These are phyloP conservation scores for Bryum argenteum DNA, from an alignment of 225 moss, liverwort and hornwort genomes.

Conservation along the genomic window DNA sequence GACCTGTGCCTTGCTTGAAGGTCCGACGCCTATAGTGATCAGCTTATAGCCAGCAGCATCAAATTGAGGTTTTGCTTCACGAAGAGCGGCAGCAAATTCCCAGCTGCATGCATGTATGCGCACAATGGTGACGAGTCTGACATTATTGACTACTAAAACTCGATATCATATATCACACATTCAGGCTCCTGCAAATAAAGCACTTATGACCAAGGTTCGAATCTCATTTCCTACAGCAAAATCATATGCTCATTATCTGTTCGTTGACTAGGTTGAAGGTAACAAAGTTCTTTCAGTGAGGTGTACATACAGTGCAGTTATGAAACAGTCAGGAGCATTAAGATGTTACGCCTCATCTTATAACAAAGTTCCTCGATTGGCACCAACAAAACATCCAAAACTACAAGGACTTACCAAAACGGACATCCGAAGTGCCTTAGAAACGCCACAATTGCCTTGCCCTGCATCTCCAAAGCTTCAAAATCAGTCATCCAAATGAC, in stretches of 20 bases:
- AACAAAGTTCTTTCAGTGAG: no score
- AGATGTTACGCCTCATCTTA: no score
- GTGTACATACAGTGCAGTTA: no score
- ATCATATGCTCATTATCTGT: no score
- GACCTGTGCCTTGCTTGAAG: constrained; percentile 55
- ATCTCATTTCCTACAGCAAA: no score
- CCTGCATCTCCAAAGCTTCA: constrained; percentile 38
- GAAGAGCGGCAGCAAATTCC: constrained; percentile 63
- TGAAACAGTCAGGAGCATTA: no score
- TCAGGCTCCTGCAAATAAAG: no score
- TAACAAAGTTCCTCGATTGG: background rate
- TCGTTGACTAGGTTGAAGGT: no score
- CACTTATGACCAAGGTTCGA: no score
- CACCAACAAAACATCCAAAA: constrained; percentile 12
- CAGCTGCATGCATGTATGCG: constrained; percentile 37
- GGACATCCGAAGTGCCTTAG: constrained; percentile 67
- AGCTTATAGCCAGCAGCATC: constrained; percentile 67
- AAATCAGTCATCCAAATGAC: background rate
- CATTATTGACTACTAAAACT: no score
- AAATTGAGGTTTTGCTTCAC: constrained; percentile 63
- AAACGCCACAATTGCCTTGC: constrained; percentile 65
- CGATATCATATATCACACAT: no score
- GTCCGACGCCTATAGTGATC: constrained; percentile 66
- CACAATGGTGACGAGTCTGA: background rate
- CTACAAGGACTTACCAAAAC: constrained; percentile 42